A percentile compares a stretch with the other conserved stretches of the same genome.
Evolutionary conservation across 331 rosid genomes (phyloP).

Genomic region (Malus hybrid): DNA sequence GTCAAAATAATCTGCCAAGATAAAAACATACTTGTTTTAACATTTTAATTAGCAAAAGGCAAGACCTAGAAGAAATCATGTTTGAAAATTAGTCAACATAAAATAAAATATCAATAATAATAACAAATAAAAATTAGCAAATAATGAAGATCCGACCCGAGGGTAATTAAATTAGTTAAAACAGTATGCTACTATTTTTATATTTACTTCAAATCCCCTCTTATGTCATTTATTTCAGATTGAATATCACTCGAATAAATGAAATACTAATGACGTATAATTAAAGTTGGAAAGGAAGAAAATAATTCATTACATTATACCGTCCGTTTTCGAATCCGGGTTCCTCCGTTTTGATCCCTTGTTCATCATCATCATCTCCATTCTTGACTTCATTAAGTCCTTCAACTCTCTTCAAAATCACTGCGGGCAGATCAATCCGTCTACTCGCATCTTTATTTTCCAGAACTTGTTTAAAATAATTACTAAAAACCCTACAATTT

Average conservation of each 20-base stretch:
- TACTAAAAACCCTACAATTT: constrained; percentile 54
- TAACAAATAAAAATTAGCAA: too few relatives aligned
- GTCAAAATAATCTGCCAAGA: neutral
- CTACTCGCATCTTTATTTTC: constrained; percentile 16
- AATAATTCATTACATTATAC: constrained; percentile 60
- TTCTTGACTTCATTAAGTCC: constrained; percentile 8
- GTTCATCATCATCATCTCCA: constrained; percentile 3
- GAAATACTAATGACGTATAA: neutral
- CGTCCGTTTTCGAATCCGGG: constrained; percentile 47
- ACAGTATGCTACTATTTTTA: too few relatives aligned
- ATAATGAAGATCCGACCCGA: too few relatives aligned
- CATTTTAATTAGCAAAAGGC: neutral
- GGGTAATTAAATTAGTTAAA: too few relatives aligned
- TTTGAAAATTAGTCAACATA: neutral
- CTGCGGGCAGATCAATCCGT: constrained; percentile 30
- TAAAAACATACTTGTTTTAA: neutral
- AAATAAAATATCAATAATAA: neutral
- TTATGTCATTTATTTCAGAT: too few relatives aligned
- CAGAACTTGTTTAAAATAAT: constrained; percentile 46
- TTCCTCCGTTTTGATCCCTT: constrained; percentile 18
- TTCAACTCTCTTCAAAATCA: constrained; percentile 17
- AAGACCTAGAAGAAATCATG: neutral
- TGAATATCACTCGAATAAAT: neutral
- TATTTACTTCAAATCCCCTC: too few relatives aligned
- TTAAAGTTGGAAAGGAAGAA: neutral